Base-by-base conservation (phyloP, 176 grass and related monocot species). In the Metroxylon sagu region DNA sequence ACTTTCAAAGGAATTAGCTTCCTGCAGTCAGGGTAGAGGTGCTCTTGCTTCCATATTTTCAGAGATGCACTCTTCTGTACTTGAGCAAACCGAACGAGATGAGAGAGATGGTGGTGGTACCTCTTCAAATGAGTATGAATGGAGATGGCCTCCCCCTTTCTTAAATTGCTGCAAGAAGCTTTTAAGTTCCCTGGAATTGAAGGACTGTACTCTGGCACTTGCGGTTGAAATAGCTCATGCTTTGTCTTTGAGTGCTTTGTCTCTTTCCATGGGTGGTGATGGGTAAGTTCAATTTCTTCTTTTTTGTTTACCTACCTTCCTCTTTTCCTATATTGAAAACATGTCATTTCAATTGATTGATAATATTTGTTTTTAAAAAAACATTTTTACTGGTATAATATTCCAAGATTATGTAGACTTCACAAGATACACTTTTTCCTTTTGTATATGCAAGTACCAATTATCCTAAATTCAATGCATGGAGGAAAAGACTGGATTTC, bases 1-100 rank as follows among this genome's bases (percentile, higher is more conserved):
- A 72, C 81, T 74, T 88, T 97, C 62, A 91, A n/a, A 85, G 78
- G 92, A 88, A 70, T 66, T 97, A 64, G 63, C 83, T 71, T 60
- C 66, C 30, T 97, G 87, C 50, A 56, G 76, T 78, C 68, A 65
- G 57, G 85, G 80, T 53, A 83, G 69, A 83, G 64, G 43, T 78
- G 74, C 64, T 59, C 80, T 83, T 74, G 25, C 75, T 12, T 64
- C 16, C 15, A 60, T 77, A 18, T 60, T 57, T 56, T 64, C 58
- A 23, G 52, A 69, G 29, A 59, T 64, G 4, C 35, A 48, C 26
- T 73, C 66, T 60, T 39, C 53, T 16, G 27, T 58, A 65, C 53
- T 61, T 65, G 69, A 73, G 54, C 60, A 77, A 50, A 51, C 64
- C 26, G 69, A 78, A 60, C 35, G 25, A 62, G 75, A 73, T 39